phyloP scores from a whole-genome alignment of 2,329 filamentous ascomycete species.

The Sclerotinia subarctica region DNA sequence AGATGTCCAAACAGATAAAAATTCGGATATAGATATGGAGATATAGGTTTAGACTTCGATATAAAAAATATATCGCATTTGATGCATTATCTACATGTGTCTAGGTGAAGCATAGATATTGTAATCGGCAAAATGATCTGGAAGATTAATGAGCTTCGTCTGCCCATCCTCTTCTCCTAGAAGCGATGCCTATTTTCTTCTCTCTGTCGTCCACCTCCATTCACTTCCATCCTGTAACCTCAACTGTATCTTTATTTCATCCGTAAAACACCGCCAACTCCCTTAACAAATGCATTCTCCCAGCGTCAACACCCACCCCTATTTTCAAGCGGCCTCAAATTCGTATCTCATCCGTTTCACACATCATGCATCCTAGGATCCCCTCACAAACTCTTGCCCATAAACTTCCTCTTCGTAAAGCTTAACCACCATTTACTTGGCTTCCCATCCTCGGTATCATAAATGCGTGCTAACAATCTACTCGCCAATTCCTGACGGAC shows the following conservation, averaged over 20 bases:
- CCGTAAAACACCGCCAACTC: slow-evolving; percentile 13
- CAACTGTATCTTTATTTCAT: neutral
- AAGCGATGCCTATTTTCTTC: neutral
- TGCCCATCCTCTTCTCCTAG: neutral
- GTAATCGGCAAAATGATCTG: neutral
- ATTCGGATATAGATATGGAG: slow-evolving; percentile 17
- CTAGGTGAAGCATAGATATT: slow-evolving; percentile 5
- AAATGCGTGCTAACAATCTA: slow-evolving; percentile 81
- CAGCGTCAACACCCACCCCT: neutral
- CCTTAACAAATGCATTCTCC: slow-evolving; percentile 14
- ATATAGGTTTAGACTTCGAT: slow-evolving; percentile 8
- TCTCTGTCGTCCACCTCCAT: neutral
- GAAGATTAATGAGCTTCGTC: neutral
- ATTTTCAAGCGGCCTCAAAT: neutral
- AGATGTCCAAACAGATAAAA: slow-evolving; percentile 17
- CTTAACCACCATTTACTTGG: slow-evolving; percentile 93
- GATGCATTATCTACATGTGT: neutral
- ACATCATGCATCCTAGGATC: slow-evolving; percentile 19
- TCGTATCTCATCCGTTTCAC: neutral
- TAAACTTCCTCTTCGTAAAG: slow-evolving; percentile 99
- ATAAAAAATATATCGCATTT: neutral
- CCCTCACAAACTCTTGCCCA: slow-evolving; percentile 81
- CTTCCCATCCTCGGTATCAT: slow-evolving; percentile 64
- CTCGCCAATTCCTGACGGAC: slow-evolving; percentile 87
- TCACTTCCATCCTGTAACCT: neutral